Percentiles rank a stretch among this genome's conserved stretches.
Evolutionary conservation across 495 filamentous ascomycete species (phyloP).

Genomic region (Xylaria grammica): DNA sequence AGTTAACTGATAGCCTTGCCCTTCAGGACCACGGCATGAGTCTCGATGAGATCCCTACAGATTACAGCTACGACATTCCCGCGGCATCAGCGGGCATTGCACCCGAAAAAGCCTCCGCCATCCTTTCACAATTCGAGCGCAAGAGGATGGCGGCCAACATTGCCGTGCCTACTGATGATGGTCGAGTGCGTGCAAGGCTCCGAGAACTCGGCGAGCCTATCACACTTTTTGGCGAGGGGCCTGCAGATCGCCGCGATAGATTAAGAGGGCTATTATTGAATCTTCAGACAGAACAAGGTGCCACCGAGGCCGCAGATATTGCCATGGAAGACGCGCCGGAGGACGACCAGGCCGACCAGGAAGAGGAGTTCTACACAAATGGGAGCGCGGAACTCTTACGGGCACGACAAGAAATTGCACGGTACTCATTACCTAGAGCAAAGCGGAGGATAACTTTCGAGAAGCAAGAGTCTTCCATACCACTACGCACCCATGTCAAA

Average conservation of each 20-base stretch:
- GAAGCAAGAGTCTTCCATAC: slow-evolving; percentile 78
- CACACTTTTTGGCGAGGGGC: slow-evolving; percentile 93
- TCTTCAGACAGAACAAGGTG: slow-evolving; percentile 57
- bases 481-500: slow-evolving; percentile 85
- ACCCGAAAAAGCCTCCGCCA: slow-evolving; percentile 86
- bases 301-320: slow-evolving; percentile 66
- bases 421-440: slow-evolving; percentile 83
- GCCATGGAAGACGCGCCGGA: slow-evolving; percentile 67
- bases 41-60: slow-evolving; percentile 79
- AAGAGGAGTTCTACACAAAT: slow-evolving; percentile 95
- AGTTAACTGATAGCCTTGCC: slow-evolving; percentile 36
- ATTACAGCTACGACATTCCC: slow-evolving; percentile 85
- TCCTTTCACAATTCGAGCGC: slow-evolving; percentile 87
- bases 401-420: slow-evolving; percentile 80
- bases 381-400: slow-evolving; percentile 75
- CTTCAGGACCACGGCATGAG: slow-evolving; percentile 69
- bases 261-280: slow-evolving; percentile 73
- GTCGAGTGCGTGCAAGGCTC: slow-evolving; percentile 76
- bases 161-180: slow-evolving; percentile 95
- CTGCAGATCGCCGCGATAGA: slow-evolving; percentile 82
- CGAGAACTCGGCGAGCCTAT: slow-evolving; percentile 89
- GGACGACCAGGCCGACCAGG: slow-evolving; percentile 71
- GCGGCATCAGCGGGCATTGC: slow-evolving; percentile 73
- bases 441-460: slow-evolving; percentile 76
- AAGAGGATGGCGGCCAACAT: slow-evolving; percentile 88